A percentile compares a stretch with the other conserved stretches of the same genome.
These are phyloP conservation scores for Epichloe brachyelytri DNA, from an alignment of 2,329 filamentous ascomycete genomes.

Conservation along the genomic window DNA sequence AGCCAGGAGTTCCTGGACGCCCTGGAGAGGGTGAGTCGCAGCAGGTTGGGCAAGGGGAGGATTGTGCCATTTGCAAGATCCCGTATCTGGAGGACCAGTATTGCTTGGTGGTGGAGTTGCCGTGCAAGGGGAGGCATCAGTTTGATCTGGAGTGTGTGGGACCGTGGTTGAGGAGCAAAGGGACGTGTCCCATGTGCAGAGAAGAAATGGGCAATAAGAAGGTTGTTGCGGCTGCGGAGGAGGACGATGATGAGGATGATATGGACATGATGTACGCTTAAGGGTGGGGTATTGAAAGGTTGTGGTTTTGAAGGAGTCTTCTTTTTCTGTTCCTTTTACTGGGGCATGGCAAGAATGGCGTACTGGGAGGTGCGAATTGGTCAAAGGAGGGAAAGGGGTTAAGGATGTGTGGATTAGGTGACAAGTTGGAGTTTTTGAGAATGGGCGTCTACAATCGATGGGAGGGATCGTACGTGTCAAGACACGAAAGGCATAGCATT, in stretches of 20 bases:
- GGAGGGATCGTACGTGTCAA: background rate
- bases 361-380: background rate
- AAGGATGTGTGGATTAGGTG: background rate
- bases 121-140: slow-evolving; percentile 43
- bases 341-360: background rate
- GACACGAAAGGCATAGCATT: background rate
- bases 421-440: background rate
- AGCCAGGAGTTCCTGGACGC: slow-evolving; percentile 45
- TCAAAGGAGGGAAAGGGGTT: background rate
- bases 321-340: background rate
- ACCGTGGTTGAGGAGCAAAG: slow-evolving; percentile 52
- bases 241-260: slow-evolving; percentile 39
- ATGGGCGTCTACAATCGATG: background rate
- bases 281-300: background rate
- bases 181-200: slow-evolving; percentile 51
- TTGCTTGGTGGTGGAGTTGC: slow-evolving; percentile 50
- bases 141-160: slow-evolving; percentile 58
- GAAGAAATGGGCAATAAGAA: slow-evolving; percentile 46
- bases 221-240: slow-evolving; percentile 25
- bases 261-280: slow-evolving; percentile 35
- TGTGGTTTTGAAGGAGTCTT: background rate
- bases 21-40: slow-evolving; percentile 44
- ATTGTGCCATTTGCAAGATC: slow-evolving; percentile 52
- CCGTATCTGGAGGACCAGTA: slow-evolving; percentile 48
- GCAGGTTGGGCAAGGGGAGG: slow-evolving; percentile 33